Evolutionary conservation across 306 rosid genomes (phyloP), one percentile per base, ranked within the genome.

Genomic region (Trifolium pratense): DNA sequence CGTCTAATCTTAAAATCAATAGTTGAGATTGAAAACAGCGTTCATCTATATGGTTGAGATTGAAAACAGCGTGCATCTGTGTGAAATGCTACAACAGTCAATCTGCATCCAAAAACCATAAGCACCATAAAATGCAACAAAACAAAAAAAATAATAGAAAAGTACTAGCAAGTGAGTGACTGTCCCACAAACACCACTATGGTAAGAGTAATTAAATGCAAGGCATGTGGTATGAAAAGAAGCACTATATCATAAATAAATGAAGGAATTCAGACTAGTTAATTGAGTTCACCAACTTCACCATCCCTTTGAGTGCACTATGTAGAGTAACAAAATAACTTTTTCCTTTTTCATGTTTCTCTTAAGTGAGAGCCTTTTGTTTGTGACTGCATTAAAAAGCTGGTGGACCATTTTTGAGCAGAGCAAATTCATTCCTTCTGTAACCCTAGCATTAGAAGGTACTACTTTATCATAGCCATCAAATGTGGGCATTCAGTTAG

Each of bases 121-220:
- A 39, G 58, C 32, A 53, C 36, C 1, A 21, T 25, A 53, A 65
- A 39, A 23, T 6, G 34, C 11, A 77, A 21, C 26, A 23, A 43
- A 70, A 51, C 14, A 56, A 29, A 58, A 59, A n/a, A 18, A 48
- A 60, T n/a, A 5, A 56, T 60, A 14, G 9, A 67, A 71, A 71
- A 78, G 20, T 61, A 64, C 20, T 6, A 53, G 7, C 15, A 72
- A 25, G 29, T 56, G 36, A 66, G 69, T 73, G 71, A n/a, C n/a
- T n/a, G 68, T 75, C 86, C 81, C 76, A 75, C 29, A 42, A n/a
- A 40, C 26, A 78, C 7, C 40, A 52, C 36, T 7, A 9, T 53
- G 66, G 68, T 48, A 57, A 45, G 77, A 82, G 61, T 74, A 73
- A 71, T 66, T 83, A 76, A 84, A 85, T 88, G 94, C 81, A 78